A percentile compares a stretch with the other conserved stretches of the same genome.
Evolutionary conservation across 192 early-diverging fungal species (phyloP).

Genomic region (Coemansia erecta): DNA sequence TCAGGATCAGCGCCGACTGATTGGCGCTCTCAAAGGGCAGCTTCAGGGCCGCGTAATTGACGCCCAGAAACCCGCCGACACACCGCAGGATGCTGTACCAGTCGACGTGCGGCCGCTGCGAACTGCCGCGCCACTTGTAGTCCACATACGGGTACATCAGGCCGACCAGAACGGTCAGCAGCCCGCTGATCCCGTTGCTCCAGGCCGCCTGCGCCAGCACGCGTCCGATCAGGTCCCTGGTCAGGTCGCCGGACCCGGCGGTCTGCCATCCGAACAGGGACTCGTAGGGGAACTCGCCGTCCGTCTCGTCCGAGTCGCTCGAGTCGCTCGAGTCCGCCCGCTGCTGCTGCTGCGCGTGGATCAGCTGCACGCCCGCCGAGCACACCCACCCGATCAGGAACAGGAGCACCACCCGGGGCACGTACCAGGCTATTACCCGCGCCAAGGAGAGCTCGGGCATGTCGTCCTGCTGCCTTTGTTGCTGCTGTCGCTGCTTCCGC

Average conservation of each 20-base stretch:
- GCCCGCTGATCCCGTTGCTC: constrained; percentile 34
- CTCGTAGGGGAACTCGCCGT: constrained; percentile 15
- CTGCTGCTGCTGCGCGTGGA: constrained; percentile 41
- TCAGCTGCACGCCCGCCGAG: constrained; percentile 42
- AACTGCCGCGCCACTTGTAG: constrained; percentile 36
- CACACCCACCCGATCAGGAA: constrained; percentile 48
- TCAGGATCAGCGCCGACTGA: constrained; percentile 40
- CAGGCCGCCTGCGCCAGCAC: constrained; percentile 35
- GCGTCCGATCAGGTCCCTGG: constrained; percentile 36
- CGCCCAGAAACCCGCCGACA: constrained; percentile 45
- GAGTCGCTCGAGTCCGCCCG: constrained; percentile 7
- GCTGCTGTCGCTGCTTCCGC: constrained; percentile 1
- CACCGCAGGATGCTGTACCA: constrained; percentile 49
- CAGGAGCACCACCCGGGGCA: constrained; percentile 33
- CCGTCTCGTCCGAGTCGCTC: constrained; percentile 21
- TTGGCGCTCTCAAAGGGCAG: constrained; percentile 45
- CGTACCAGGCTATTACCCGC: constrained; percentile 41
- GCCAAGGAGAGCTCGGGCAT: constrained; percentile 7
- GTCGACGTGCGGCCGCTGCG: constrained; percentile 9
- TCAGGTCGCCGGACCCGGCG: constrained; percentile 1
- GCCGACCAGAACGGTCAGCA: constrained; percentile 36
- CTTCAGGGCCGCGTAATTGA: constrained; percentile 52
- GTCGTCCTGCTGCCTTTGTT: not conserved
- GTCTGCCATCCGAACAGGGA: constrained; percentile 1
- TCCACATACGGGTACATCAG: constrained; percentile 44